Conservation (phyloP, 2,329 filamentous ascomycete genomes). For the Pseudogymnoascus verrucosus region DNA sequence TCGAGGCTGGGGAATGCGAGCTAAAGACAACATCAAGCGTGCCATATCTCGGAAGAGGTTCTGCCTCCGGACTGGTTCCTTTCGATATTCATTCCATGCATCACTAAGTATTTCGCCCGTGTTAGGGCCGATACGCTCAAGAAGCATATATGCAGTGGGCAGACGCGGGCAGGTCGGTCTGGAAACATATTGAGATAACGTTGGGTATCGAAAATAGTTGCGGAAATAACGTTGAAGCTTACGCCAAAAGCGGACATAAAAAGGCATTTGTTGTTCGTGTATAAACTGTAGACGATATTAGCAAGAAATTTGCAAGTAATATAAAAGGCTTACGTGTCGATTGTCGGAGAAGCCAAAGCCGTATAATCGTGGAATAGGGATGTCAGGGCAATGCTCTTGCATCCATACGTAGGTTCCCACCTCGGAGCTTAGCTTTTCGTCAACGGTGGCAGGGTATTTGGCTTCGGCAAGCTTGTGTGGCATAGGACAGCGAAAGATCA, state of each 20-base stretch:
- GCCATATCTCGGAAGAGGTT: constrained; percentile 28
- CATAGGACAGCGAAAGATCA: constrained; percentile 25
- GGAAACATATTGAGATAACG: constrained; percentile 14
- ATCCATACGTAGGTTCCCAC: constrained; percentile 29
- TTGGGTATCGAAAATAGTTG: constrained; percentile 14
- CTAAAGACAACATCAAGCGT: constrained; percentile 21
- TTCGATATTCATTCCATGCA: constrained; percentile 19
- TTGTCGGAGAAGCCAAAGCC: constrained; percentile 25
- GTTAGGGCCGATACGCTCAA: constrained; percentile 16
- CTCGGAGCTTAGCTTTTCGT: constrained; percentile 30
- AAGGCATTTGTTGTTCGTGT: constrained; percentile 15
- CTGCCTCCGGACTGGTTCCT: constrained; percentile 17
- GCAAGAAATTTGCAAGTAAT: constrained; percentile 10
- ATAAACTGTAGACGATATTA: constrained; percentile 15
- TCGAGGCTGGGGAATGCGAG: constrained; percentile 17
- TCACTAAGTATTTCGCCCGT: constrained; percentile 25
- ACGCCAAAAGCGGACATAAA: constrained; percentile 16
- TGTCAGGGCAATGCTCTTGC: constrained; percentile 24
- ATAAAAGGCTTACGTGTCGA: neutral
- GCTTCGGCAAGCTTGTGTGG: constrained; percentile 22
- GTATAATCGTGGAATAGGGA: constrained; percentile 24
- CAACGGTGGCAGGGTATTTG: constrained; percentile 24
- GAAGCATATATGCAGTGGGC: constrained; percentile 17
- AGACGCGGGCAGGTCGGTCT: constrained; percentile 9
- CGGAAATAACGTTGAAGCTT: constrained; percentile 14